Conservation (phyloP, 1,284 basidiomycete species). For the Irpex sp. region DNA sequence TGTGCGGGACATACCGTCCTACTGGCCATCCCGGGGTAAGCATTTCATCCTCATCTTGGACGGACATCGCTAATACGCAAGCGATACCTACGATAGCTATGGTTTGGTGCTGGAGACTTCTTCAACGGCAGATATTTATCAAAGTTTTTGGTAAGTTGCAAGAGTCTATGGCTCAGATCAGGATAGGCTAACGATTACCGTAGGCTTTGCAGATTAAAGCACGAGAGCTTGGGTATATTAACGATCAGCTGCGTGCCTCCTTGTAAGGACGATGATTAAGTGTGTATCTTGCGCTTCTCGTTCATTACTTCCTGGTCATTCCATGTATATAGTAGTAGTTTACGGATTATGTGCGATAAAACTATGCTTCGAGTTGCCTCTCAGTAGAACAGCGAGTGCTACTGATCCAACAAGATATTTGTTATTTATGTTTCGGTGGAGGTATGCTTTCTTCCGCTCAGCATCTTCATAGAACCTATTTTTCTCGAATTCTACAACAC, state of each 20-base stretch:
- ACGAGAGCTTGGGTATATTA: background rate
- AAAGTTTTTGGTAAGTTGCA: slow-evolving; percentile 23
- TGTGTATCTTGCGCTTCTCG: background rate
- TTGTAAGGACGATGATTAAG: background rate
- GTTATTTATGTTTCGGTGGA: no score
- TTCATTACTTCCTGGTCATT: background rate
- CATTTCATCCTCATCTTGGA: background rate
- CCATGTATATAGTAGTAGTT: no score
- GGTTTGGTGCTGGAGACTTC: slow-evolving; percentile 30
- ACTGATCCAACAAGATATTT: no score
- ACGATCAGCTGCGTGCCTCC: background rate
- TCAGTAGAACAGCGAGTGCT: no score
- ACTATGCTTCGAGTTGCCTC: no score
- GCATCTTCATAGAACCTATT: no score
- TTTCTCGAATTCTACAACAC: no score
- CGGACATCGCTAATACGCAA: background rate
- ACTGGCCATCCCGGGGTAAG: slow-evolving; percentile 29
- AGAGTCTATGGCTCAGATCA: background rate
- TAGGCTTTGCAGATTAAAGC: slow-evolving; percentile 4
- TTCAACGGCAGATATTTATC: slow-evolving; percentile 22
- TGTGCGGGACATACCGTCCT: slow-evolving; percentile 31
- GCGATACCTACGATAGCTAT: slow-evolving; percentile 17
- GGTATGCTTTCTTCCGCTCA: no score
- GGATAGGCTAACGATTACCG: background rate
- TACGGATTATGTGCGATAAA: no score